Conservation (phyloP, 2,329 filamentous ascomycete species). For the Aspergillus sclerotialis region DNA sequence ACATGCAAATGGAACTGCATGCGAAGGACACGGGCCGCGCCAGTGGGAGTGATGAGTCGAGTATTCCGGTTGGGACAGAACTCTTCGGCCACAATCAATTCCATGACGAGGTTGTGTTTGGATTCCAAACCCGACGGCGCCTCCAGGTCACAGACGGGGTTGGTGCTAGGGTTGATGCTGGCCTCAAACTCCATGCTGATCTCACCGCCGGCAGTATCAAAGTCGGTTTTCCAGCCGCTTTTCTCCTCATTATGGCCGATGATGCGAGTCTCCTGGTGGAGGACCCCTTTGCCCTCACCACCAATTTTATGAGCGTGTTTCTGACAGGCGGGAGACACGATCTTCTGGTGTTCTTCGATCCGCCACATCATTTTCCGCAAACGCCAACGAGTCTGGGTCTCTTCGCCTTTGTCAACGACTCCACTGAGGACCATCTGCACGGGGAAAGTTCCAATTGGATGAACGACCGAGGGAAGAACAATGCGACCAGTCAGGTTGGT, state of each 20-base stretch:
- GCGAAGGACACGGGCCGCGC: slow-evolving; percentile 79
- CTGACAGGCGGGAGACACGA: slow-evolving; percentile 69
- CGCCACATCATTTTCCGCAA: slow-evolving; percentile 89
- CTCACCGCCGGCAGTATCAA: slow-evolving; percentile 59
- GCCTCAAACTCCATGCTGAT: slow-evolving; percentile 76
- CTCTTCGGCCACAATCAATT: slow-evolving; percentile 92
- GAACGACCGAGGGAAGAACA: slow-evolving; percentile 72
- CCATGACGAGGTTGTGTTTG: slow-evolving; percentile 77
- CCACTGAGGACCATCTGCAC: slow-evolving; percentile 77
- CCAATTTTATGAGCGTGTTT: slow-evolving; percentile 64
- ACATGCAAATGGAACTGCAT: slow-evolving; percentile 83
- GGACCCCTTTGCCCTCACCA: slow-evolving; percentile 60
- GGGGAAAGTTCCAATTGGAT: slow-evolving; percentile 76
- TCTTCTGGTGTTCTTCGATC: slow-evolving; percentile 79
- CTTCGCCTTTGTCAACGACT: slow-evolving; percentile 65
- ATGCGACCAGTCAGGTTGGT: slow-evolving; percentile 87
- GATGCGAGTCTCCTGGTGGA: slow-evolving; percentile 67
- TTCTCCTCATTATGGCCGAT: slow-evolving; percentile 78
- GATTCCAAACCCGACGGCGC: slow-evolving; percentile 69
- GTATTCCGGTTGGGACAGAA: slow-evolving; percentile 64
- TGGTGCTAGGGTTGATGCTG: slow-evolving; percentile 52
- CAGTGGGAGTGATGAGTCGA: slow-evolving; percentile 74
- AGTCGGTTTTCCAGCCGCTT: slow-evolving; percentile 82
- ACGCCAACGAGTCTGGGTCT: slow-evolving; percentile 74
- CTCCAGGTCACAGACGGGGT: slow-evolving; percentile 71